Base-by-base conservation (phyloP, 2,329 filamentous ascomycete genomes). In the Aaosphaeria pasadenensis region DNA sequence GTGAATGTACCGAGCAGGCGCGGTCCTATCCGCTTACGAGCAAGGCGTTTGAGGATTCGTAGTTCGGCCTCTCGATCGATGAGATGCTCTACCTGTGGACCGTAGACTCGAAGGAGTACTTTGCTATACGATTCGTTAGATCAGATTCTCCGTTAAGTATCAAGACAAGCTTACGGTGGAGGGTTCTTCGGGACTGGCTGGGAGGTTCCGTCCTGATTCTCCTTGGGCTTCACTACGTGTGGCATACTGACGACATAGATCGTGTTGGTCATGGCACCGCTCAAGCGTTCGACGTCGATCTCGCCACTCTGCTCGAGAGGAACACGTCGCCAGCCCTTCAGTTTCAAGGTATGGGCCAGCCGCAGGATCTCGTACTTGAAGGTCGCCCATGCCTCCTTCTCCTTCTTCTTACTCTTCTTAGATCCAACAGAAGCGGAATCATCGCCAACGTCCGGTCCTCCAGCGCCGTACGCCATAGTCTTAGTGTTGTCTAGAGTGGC, bases 361-460 rank as follows among this genome's bases (percentile, higher is more conserved):
- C 91, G 87, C 47, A 97, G 81, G 53, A 97, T 94, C 65, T 99
- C 92, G 51, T 85, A 87, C 70, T 96, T 96, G 78, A 96, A 99
- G 6, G 71, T 77, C n/a, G 82, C 66, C 94, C 92, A 96, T 3
- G 85, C 85, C 63, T 89, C 85, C 39, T 77, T 81, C 50, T 92
- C 89, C 63, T 87, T 89, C 31, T 81, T 77, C 49, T 72, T 75
- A 47, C 74, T 76, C 44, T 71, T 74, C 5, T 71, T 71, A 40
- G 71, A 64, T 4, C 30, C 44, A 5, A 63, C 58, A 30, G 69
- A 67, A 4, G 66, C 60, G 17, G 66, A 70, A 11, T 69, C 68
- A 24, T 75, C 73, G 5, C 73, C 71, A 5, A 71, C 70, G 7
- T 74, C 72, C 4, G 60, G 52, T 5, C 65, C 67, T 13, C 83